Percentiles rank a stretch among this genome's conserved stretches.
Evolutionary conservation across 2,329 filamentous ascomycete genomes (phyloP).

Genomic region (Fusarium subtropicale): DNA sequence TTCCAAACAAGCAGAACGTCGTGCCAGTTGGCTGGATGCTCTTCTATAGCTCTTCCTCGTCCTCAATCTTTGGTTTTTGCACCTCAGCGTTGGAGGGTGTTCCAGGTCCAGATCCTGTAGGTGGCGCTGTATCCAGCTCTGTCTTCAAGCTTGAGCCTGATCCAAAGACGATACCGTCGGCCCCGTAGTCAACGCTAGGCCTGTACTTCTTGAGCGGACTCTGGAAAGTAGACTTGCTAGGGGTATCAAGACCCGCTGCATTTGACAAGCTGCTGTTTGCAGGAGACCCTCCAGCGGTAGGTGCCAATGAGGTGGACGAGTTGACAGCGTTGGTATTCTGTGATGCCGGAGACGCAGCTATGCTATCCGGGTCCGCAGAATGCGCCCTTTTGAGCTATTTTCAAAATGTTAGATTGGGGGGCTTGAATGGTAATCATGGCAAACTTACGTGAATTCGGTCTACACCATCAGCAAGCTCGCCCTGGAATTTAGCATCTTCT

Average conservation of each 20-base stretch:
- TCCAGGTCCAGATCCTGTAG: conserved; percentile 39
- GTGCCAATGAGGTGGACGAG: conserved; percentile 51
- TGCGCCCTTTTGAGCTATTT: conserved; percentile 82
- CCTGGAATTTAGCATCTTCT: conserved; percentile 78
- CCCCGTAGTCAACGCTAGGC: conserved; percentile 61
- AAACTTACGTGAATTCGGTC: conserved; percentile 80
- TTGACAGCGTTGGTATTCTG: conserved; percentile 59
- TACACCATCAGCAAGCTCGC: conserved; percentile 83
- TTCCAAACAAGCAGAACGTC: conserved; percentile 2
- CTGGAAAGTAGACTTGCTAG: conserved; percentile 62
- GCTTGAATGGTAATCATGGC: neutral
- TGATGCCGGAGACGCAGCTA: conserved; percentile 50
- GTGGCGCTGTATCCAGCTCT: conserved; percentile 50
- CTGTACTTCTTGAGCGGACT: conserved; percentile 83
- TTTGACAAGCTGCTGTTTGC: conserved; percentile 28
- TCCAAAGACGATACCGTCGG: conserved; percentile 43
- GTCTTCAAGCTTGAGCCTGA: conserved; percentile 51
- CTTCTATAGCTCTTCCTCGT: conserved; percentile 56
- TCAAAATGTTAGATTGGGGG: conserved; percentile 19
- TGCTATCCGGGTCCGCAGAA: conserved; percentile 74
- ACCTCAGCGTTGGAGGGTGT: conserved; percentile 39
- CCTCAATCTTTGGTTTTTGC: conserved; percentile 47
- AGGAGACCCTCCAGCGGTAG: conserved; percentile 29
- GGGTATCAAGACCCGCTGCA: conserved; percentile 44
- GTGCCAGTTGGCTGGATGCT: neutral